Base-by-base conservation (phyloP, 495 filamentous ascomycete species). In the Staphylotrichum tortipilum region DNA sequence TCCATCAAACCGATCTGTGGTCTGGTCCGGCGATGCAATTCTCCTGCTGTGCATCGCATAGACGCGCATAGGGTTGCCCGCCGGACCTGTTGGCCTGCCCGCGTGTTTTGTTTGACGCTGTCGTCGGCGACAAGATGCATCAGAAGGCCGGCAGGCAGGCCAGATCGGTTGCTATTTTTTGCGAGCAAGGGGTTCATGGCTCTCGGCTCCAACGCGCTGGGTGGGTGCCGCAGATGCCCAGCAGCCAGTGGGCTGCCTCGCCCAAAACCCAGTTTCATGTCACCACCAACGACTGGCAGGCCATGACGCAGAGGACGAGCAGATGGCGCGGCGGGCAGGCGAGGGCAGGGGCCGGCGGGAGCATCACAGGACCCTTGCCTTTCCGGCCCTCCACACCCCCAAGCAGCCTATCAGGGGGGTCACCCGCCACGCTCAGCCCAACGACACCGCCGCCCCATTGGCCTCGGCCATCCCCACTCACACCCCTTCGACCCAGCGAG, bases 141-240 rank as follows among this genome's bases (percentile, higher is more conserved):
- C 14, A n/a, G 26, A 10, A 28, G 26, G 26, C 26, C 26, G 26
- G n/a, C n/a, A 35, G 36, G n/a, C 22, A 14, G 29, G 15, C 35
- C 24, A 19, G 15, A 9, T 40, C 34, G 17, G 40, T 18, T 47
- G 42, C 24, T 50, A 44, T 55, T 55, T 47, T 44, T 47, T 55
- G 43, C 48, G 21, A 33, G 36, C 9, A 34, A 3, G 10, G 14
- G 36, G 11, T 31, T 45, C 31, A 18, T 38, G 22, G 43, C 38
- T 52, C 23, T 57, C 54, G 54, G 54, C 35, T 57, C 54, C 54
- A 47, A 40, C 24, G 35, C 28, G 22, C 41, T 49, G 54, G 49
- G 41, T 49, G 41, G 34, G 49, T 40, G 49, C 54, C 40, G 49
- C 39, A 31, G 28, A 50, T 24, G 33, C 33, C 48, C 47, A 46